A percentile compares a stretch with the other conserved stretches of the same genome.
Evolutionary conservation across 768 basidiomycete species (phyloP).

Genomic region (Phlebiopsis gigantea): DNA sequence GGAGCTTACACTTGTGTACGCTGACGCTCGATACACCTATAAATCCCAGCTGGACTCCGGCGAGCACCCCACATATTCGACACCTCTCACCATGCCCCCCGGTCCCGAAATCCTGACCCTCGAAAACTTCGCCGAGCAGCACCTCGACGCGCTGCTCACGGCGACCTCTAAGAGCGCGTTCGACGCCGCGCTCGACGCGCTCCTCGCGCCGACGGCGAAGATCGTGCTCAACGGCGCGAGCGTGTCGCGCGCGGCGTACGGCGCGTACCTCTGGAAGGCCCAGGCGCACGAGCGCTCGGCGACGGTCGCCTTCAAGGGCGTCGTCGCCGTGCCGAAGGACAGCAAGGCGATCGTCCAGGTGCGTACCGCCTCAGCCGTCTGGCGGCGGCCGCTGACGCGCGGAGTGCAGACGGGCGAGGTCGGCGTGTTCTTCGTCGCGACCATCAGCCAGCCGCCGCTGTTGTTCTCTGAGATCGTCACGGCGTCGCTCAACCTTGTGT

Average conservation of each 20-base stretch:
- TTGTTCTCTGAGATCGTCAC: slow-evolving; percentile 14
- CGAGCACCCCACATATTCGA: neutral
- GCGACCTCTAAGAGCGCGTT: neutral
- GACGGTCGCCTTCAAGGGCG: slow-evolving; percentile 6
- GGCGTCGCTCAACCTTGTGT: slow-evolving; percentile 22
- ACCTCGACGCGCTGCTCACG: neutral
- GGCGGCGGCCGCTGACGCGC: too few relatives aligned
- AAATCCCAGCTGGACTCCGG: neutral
- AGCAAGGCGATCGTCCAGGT: neutral
- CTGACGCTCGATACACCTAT: neutral
- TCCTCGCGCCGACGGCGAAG: neutral
- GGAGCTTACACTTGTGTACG: neutral
- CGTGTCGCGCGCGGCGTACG: slow-evolving; percentile 26
- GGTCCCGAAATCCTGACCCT: slow-evolving; percentile 35
- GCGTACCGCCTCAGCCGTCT: neutral
- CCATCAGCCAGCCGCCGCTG: slow-evolving; percentile 11
- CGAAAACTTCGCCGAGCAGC: slow-evolving; percentile 30
- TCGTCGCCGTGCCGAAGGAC: slow-evolving; percentile 8
- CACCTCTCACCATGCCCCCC: neutral
- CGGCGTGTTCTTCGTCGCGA: slow-evolving; percentile 20
- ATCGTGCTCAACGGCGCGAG: neutral
- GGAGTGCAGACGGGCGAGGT: slow-evolving; percentile 17
- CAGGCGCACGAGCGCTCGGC: slow-evolving; percentile 2
- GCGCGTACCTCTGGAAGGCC: slow-evolving; percentile 27
- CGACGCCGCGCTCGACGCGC: neutral